phyloP scores from a whole-genome alignment of 2,329 filamentous ascomycete genomes.

The Ascochyta lentis region DNA sequence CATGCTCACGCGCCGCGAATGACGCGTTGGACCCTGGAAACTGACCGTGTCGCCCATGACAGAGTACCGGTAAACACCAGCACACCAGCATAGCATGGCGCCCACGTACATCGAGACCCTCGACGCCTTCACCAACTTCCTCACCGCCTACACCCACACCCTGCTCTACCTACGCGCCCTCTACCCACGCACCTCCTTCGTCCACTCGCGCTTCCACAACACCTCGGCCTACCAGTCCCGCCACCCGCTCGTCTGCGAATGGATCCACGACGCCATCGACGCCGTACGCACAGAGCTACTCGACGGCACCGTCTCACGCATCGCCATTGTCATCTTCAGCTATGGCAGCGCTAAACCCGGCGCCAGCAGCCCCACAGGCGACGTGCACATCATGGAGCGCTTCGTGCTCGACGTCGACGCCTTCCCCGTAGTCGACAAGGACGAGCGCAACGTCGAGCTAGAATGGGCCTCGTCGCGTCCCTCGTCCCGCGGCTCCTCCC shows the following conservation, averaged over 20 bases:
- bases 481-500: slow-evolving; percentile 5
- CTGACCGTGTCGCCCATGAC: too few relatives aligned
- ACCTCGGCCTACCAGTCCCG: slow-evolving; percentile 84
- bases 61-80: too few relatives aligned
- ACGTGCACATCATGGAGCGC: slow-evolving; percentile 62
- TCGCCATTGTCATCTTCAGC: slow-evolving; percentile 63
- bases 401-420: slow-evolving; percentile 66
- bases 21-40: neutral
- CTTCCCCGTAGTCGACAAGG: slow-evolving; percentile 58
- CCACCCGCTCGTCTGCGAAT: slow-evolving; percentile 83
- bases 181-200: slow-evolving; percentile 80
- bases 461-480: slow-evolving; percentile 41
- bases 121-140: slow-evolving; percentile 76
- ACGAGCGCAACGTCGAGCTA: slow-evolving; percentile 60
- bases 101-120: slow-evolving; percentile 60
- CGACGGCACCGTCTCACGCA: slow-evolving; percentile 58
- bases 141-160: slow-evolving; percentile 83
- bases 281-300: slow-evolving; percentile 75
- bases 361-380: slow-evolving; percentile 15
- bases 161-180: slow-evolving; percentile 82
- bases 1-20: slow-evolving; percentile 6
- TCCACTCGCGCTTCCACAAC: slow-evolving; percentile 81
- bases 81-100: slow-evolving; percentile 24
- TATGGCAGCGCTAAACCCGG: slow-evolving; percentile 38
- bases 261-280: slow-evolving; percentile 81